phyloP scores from a whole-genome alignment of 148 eudicot species.

The Spergularia marina region DNA sequence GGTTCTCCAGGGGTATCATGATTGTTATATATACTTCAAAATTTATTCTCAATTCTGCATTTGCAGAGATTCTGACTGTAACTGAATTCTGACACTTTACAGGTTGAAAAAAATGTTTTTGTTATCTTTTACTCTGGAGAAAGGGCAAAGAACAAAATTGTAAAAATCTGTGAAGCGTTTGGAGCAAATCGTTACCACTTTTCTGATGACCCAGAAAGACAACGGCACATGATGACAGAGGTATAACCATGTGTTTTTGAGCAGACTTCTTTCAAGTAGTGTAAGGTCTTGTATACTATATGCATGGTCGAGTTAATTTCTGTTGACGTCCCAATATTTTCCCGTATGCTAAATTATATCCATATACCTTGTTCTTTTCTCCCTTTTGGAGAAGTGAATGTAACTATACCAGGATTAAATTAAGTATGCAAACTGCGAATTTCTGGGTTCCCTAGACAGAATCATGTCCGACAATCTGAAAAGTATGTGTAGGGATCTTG shows the following conservation, averaged over 20 bases:
- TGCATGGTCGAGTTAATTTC: background rate
- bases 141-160: slow-evolving; percentile 59
- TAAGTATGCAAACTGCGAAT: too few relatives aligned
- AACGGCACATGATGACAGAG: slow-evolving; percentile 59
- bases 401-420: background rate
- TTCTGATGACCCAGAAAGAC: slow-evolving; percentile 65
- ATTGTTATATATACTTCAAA: background rate
- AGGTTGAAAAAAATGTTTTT: slow-evolving; percentile 86
- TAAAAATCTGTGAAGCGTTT: slow-evolving; percentile 84
- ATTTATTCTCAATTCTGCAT: background rate
- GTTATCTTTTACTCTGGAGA: slow-evolving; percentile 79
- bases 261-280: background rate
- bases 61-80: slow-evolving; percentile 8
- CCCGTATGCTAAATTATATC: background rate
- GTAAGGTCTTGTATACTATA: background rate
- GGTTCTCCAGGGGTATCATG: background rate
- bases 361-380: background rate
- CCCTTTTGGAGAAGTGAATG: background rate
- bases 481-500: background rate
- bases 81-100: slow-evolving; percentile 19
- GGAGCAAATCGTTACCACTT: slow-evolving; percentile 80
- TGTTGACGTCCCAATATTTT: background rate
- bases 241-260: slow-evolving; percentile 29
- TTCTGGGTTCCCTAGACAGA: too few relatives aligned
- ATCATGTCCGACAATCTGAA: too few relatives aligned